Evolutionary conservation across 148 eudicot species (phyloP).

Genomic region (Silene conica): DNA sequence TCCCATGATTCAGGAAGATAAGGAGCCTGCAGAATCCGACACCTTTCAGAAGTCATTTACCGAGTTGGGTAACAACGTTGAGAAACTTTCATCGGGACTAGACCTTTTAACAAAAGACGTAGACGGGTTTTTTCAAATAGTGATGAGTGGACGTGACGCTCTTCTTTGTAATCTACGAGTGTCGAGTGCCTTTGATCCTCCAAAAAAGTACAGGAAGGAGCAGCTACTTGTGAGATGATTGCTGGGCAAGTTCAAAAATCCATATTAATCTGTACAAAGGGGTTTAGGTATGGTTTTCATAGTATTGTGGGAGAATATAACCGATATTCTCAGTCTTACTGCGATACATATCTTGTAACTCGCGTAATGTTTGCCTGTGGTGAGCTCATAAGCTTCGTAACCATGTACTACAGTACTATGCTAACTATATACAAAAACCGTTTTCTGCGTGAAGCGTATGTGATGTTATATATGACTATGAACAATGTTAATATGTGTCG

Average conservation of each 20-base stretch:
- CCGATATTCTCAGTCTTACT: conserved; percentile 14
- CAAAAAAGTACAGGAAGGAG: conserved; percentile 30
- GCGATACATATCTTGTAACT: conserved; percentile 19
- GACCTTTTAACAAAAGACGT: conserved; percentile 66
- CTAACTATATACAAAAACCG: conserved; percentile 21
- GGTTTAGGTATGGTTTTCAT: conserved; percentile 33
- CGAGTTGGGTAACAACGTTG: conserved; percentile 37
- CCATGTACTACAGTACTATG: conserved; percentile 20
- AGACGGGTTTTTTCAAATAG: conserved; percentile 65
- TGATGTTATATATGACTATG: neutral
- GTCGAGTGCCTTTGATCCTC: conserved; percentile 33
- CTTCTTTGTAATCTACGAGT: conserved; percentile 68
- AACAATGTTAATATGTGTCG: neutral
- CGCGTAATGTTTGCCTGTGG: conserved; percentile 10
- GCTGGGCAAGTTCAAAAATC: neutral
- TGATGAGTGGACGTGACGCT: conserved; percentile 73
- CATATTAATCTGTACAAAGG: conserved; percentile 19
- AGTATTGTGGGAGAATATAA: conserved; percentile 15
- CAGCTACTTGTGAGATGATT: conserved; percentile 38
- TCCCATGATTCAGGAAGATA: conserved; percentile 39
- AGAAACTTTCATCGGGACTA: conserved; percentile 51
- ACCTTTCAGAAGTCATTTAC: conserved; percentile 24
- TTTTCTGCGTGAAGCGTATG: conserved; percentile 13
- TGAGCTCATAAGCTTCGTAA: conserved; percentile 19
- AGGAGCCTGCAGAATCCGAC: conserved; percentile 31